Conservation (phyloP, 768 basidiomycete species). For the Candolleomyces efflorescens region DNA sequence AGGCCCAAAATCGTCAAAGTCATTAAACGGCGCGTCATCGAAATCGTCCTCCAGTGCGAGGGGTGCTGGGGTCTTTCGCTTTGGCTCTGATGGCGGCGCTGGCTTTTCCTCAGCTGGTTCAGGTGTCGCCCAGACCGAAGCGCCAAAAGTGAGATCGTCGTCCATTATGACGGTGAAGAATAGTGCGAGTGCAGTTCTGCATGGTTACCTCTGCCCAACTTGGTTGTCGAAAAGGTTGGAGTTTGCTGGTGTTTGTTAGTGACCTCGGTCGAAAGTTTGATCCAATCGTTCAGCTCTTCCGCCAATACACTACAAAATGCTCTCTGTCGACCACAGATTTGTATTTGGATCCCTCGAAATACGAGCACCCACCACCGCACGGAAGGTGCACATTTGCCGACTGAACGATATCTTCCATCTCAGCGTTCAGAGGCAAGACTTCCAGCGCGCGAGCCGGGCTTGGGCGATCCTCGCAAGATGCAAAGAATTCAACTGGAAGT, state of each 20-base stretch:
- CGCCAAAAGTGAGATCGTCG: conserved; percentile 68
- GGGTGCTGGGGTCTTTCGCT: conserved; percentile 16
- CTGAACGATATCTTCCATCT: conserved; percentile 73
- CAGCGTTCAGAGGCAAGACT: conserved; percentile 63
- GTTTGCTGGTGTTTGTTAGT: background rate
- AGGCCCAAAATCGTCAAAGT: conserved; percentile 60
- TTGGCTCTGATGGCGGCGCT: conserved; percentile 15
- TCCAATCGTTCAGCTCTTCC: background rate
- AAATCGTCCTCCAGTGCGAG: conserved; percentile 21
- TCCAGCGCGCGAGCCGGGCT: conserved; percentile 56
- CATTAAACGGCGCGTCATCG: conserved; percentile 41
- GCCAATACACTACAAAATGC: background rate
- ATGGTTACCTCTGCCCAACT: background rate
- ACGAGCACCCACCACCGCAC: conserved; percentile 45
- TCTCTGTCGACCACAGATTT: conserved; percentile 38
- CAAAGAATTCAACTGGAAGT: conserved; percentile 72
- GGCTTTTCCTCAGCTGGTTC: conserved; percentile 24
- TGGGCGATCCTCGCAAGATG: conserved; percentile 77
- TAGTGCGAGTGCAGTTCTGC: conserved; percentile 1
- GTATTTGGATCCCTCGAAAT: conserved; percentile 58
- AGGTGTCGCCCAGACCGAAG: conserved; percentile 67
- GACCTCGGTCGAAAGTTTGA: background rate
- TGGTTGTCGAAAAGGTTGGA: background rate
- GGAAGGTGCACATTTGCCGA: conserved; percentile 70
- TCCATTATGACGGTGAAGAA: conserved; percentile 40